Base-by-base conservation (phyloP, 805 yeast species). In the Metschnikowia matae region DNA sequence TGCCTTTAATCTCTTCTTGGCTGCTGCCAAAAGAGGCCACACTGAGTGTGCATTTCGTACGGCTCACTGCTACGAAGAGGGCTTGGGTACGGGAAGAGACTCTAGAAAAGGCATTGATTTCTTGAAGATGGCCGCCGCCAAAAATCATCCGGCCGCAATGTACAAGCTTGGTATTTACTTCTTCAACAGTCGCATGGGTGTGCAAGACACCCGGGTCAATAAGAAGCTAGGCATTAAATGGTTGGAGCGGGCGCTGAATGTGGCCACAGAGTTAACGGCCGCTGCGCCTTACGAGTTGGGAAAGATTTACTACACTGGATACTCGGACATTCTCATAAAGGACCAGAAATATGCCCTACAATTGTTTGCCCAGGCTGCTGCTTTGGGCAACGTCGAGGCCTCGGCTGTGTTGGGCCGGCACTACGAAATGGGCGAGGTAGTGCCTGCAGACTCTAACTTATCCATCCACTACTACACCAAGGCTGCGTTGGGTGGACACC, bases 121-220 rank as follows among this genome's bases (percentile, higher is more conserved):
- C 64, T 71, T 89, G 51, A 85, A 86, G 63, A 83, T 83, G 62
- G 96, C 98, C 0, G 96, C 98, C 0, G 79, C 90, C 32, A 85
- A 87, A 64, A 89, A 88, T 62, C 99, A 92, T 66, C 90, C 97
- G 0, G 91, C 96, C n/a, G 97, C 98, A 4, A 89, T 92, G 96
- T 87, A 85, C 71, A 88, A 91, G 64, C 74, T 90, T 55, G 99
- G 98, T 3, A 75, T 89, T 40, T 89, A 91, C 59, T 85, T 89
- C 36, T 94, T 86, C 68, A 81, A 89, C 62, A 83, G 88, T 4
- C 77, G 85, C 53, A 84, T 92, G 92, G 97, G 98, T 0, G 65
- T 92, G 33, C 73, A 85, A 1, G 75, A 78, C 50, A 85, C 81
- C 60, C 71, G 83, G 17, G 82, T 78, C 47, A 84, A 89, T 20